A percentile compares a stretch with the other conserved stretches of the same genome.
Conservation (phyloP, 805 yeast species). For the Yamadazyma phyllophila region DNA sequence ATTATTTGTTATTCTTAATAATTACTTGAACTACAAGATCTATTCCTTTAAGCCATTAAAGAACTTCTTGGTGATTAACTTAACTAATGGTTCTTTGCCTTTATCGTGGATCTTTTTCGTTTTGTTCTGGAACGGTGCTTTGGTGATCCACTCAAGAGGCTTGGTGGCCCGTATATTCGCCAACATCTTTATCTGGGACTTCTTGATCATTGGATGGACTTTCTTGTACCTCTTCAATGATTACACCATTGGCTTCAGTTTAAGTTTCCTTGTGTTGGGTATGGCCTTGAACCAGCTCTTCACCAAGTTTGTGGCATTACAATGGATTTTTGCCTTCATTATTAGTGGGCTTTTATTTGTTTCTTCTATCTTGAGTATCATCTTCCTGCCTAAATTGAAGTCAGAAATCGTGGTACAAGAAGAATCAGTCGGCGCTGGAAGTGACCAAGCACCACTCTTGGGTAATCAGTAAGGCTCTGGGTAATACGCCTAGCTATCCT, state of each 20-base stretch:
- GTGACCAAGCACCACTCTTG: constrained; percentile 37
- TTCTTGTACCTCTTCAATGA: constrained; percentile 61
- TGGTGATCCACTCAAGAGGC: constrained; percentile 58
- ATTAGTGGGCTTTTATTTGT: constrained; percentile 59
- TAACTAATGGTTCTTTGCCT: constrained; percentile 68
- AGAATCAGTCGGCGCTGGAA: constrained; percentile 11
- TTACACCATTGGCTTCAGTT: constrained; percentile 64
- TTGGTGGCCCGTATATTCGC: constrained; percentile 67
- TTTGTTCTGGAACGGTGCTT: constrained; percentile 85
- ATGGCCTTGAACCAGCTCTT: constrained; percentile 69
- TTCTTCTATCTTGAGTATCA: constrained; percentile 46
- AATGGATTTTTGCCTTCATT: constrained; percentile 80
- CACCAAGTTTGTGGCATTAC: constrained; percentile 69
- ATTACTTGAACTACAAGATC: constrained; percentile 61
- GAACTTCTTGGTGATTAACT: constrained; percentile 59
- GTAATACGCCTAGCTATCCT: not conserved
- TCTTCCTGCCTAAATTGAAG: constrained; percentile 16
- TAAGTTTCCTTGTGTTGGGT: constrained; percentile 59
- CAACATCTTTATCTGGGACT: constrained; percentile 75
- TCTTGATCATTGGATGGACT: constrained; percentile 60
- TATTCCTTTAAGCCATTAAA: constrained; percentile 50
- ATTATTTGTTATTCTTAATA: constrained; percentile 54
- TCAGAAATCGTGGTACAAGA: constrained; percentile 15
- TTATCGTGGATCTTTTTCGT: constrained; percentile 71
- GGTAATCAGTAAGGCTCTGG: not conserved